Evolutionary conservation across 257 asterid species (phyloP).

Genomic region (Fraxinus pennsylvanica): DNA sequence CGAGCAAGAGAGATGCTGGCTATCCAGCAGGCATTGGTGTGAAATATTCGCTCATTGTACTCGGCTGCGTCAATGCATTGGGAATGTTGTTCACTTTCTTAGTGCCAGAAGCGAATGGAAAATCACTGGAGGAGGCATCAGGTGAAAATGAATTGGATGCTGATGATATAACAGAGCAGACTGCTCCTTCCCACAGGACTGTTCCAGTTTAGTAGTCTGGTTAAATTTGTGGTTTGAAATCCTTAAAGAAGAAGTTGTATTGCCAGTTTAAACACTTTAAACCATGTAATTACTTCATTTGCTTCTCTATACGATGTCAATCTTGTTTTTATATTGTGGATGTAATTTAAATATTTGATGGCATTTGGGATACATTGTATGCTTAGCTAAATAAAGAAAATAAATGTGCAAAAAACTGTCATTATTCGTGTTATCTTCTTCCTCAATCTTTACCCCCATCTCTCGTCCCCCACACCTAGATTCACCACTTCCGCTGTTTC

Average conservation of each 20-base stretch:
- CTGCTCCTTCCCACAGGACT: conserved; percentile 7
- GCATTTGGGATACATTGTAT: neutral
- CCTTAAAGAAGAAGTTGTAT: neutral
- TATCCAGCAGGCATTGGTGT: conserved; percentile 48
- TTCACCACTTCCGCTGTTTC: no score
- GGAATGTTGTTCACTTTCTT: conserved; percentile 41
- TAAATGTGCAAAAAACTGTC: no score
- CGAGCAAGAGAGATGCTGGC: conserved; percentile 33
- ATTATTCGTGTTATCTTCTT: neutral
- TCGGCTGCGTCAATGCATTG: conserved; percentile 31
- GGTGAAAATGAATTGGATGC: conserved; percentile 30
- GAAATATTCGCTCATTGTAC: conserved; percentile 36
- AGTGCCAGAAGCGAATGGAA: conserved; percentile 49
- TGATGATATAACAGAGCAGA: conserved; percentile 8
- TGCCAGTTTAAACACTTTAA: neutral
- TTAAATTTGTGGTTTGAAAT: neutral
- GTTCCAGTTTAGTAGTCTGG: conserved; percentile 16
- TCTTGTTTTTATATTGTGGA: neutral
- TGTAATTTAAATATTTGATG: neutral
- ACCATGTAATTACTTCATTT: neutral
- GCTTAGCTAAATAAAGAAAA: neutral
- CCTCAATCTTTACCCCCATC: neutral
- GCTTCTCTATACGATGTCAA: neutral
- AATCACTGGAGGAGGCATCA: conserved; percentile 43
- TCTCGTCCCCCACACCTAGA: no score